Evolutionary conservation across 176 grass and related monocot species (phyloP), one percentile per base, ranked within the genome.

Genomic region (Avena eriantha): DNA sequence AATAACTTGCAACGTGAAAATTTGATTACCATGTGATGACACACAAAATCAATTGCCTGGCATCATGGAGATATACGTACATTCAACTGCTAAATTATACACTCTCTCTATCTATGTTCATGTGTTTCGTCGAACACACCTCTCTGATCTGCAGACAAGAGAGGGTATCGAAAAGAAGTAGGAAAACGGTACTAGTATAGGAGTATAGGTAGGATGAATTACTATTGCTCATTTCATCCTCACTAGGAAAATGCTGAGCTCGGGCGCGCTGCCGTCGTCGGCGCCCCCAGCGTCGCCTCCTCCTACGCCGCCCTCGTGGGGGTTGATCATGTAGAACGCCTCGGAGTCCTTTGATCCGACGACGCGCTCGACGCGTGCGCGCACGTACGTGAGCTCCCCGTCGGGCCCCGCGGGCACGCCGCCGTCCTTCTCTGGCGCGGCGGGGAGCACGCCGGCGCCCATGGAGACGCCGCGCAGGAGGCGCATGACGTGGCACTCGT

Each of bases 281-380:
- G 49, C 69, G 21, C 69, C 76, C 3, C 3, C 82, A 0, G 69
- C 64, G 0, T 2, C 53, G 7, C 21, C 77, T 10, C 31, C 74
- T 59, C 15, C 50, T 19, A 65, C 56, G 33, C 91, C 84, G 14
- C 86, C 89, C 36, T 88, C 83, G 73, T 91, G 82, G 3, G 94
- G 97, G 73, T 99, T 99, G 79, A 99, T 96, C 94, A 99, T 99
- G 80, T 99, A 99, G 86, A 94, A 91, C 22, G 97, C 94, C 87
- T 99, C 97, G 0, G 97, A 99, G 31, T 99, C 97, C 79, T 99
- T 99, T 18, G 97, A 99, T 0, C 97, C 97, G 35, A 96, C 90
- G 72, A 99, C 94, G 80, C 94, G 86, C 72, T 99, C 97, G 82
- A 99, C 95, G 83, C 97, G 90, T 6, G 90, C 94, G 22, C 97